Evolutionary conservation across 352 stramenopile species (phyloP).

Genomic region (Thraustochytrium striatum): DNA sequence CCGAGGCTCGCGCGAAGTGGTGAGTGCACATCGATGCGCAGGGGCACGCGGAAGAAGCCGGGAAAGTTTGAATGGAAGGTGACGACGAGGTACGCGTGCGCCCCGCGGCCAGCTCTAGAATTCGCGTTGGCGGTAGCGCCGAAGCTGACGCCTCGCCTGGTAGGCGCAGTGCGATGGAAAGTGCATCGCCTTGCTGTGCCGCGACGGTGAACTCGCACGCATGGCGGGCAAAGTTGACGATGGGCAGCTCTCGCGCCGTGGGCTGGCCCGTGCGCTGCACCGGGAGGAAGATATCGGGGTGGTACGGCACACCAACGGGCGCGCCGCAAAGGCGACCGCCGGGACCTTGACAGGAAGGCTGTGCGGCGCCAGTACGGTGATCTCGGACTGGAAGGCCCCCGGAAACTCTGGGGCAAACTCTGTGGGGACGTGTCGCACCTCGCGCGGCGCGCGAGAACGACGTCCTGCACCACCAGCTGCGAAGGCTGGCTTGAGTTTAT

Average conservation of each 20-base stretch:
- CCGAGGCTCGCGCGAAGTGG: slow-evolving; percentile 2
- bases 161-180: not conserved
- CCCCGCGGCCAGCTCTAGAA: too few species aligned
- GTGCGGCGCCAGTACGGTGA: not conserved
- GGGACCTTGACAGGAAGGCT: not conserved
- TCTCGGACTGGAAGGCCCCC: not conserved
- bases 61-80: not conserved
- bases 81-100: too few species aligned
- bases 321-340: slow-evolving; percentile 1
- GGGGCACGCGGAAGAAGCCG: slow-evolving; percentile 22
- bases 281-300: not conserved
- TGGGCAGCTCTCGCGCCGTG: not conserved
- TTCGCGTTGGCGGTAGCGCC: too few species aligned
- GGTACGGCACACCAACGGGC: not conserved
- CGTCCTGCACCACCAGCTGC: not conserved
- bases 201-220: not conserved
- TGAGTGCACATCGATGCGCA: slow-evolving; percentile 5
- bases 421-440: not conserved
- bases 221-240: not conserved
- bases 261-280: not conserved
- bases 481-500: not conserved
- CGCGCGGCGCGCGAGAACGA: not conserved
- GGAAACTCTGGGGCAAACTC: not conserved
- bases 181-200: not conserved
- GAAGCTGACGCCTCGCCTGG: too few species aligned